phyloP scores from a whole-genome alignment of 345 rosid genomes.

The Melaleuca alternifolia region DNA sequence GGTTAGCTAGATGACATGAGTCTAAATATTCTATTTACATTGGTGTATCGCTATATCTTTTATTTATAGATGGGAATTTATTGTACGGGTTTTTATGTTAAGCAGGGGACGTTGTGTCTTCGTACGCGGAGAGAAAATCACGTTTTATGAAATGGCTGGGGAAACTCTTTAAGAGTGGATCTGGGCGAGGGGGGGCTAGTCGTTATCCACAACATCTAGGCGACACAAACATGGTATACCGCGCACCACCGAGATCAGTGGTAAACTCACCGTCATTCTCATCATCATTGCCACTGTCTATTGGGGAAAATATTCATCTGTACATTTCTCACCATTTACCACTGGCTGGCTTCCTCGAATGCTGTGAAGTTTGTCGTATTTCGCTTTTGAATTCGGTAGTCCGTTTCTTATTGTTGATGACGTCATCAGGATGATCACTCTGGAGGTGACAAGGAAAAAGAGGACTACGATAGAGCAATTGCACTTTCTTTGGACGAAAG shows the following conservation, averaged over 20 bases:
- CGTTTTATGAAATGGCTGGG: conserved; percentile 89
- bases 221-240: conserved; percentile 74
- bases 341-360: not conserved
- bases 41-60: not conserved
- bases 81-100: conserved; percentile 8
- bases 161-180: conserved; percentile 62
- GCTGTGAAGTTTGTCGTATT: not conserved
- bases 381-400: not conserved
- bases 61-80: not conserved
- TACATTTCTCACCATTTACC: not conserved
- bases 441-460: conserved; percentile 43
- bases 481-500: conserved; percentile 59
- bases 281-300: not conserved
- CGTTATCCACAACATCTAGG: conserved; percentile 59
- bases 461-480: conserved; percentile 59
- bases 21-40: not conserved
- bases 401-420: not conserved
- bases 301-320: not conserved
- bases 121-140: conserved; percentile 68
- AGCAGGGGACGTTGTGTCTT: conserved; percentile 70
- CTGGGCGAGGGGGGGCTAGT: conserved; percentile 30
- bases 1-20: not conserved
- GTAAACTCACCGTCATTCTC: conserved; percentile 21
- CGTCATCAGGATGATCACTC: conserved; percentile 50
- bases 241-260: conserved; percentile 47